These are phyloP conservation scores for Cryptococcus sp. DNA, from an alignment of 1,284 basidiomycete genomes.

Conservation along the genomic window DNA sequence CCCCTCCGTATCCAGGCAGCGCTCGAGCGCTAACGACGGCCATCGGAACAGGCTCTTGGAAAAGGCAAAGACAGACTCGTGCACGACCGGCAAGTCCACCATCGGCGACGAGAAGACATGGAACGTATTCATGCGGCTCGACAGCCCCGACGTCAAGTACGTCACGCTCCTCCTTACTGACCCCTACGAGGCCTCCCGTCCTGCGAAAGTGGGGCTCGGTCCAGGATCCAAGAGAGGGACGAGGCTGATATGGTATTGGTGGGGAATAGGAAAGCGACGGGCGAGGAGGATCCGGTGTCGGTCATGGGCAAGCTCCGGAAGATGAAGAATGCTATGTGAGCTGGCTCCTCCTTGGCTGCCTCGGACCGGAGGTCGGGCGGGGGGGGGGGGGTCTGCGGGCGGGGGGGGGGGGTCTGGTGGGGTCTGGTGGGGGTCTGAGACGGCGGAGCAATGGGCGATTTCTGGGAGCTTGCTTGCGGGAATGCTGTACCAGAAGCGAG, in stretches of 20 bases:
- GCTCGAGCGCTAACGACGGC: no score
- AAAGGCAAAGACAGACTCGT: constrained; percentile 36
- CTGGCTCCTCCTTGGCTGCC: background rate
- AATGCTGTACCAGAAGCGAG: background rate
- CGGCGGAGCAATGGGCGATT: background rate
- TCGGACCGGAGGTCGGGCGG: no score
- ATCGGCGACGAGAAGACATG: constrained; percentile 55
- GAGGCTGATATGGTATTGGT: background rate
- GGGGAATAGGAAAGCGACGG: constrained; percentile 53
- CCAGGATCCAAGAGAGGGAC: no score
- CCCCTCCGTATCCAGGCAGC: no score
- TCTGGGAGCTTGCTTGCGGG: background rate
- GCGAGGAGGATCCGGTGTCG: constrained; percentile 51
- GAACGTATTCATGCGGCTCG: constrained; percentile 54
- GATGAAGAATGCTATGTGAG: constrained; percentile 72
- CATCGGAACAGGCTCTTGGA: constrained; percentile 40
- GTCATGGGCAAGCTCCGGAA: constrained; percentile 73
- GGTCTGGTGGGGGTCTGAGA: no score
- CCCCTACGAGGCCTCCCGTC: background rate
- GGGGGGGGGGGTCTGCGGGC: no score
- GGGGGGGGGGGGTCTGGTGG: no score
- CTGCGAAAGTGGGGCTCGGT: background rate
- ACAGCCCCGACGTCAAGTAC: constrained; percentile 41
- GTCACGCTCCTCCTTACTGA: constrained; percentile 6
- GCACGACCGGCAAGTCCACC: constrained; percentile 51